A percentile compares a stretch with the other conserved stretches of the same genome.
phyloP scores from a whole-genome alignment of 768 basidiomycete species.

The Suillus variegatus region DNA sequence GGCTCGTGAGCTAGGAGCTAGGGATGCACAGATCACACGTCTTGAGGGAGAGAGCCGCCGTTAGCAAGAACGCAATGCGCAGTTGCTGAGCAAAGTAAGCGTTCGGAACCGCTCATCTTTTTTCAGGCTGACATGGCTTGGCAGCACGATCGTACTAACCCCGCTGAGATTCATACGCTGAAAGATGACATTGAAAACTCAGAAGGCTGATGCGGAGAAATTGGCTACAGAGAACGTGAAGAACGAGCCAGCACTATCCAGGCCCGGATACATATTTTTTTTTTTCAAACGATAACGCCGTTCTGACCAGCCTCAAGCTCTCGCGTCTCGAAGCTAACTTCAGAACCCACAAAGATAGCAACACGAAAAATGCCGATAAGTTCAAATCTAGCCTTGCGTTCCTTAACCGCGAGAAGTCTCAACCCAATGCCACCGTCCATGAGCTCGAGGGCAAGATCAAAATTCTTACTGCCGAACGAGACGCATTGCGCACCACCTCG shows the following conservation, averaged over 20 bases:
- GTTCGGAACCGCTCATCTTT: background rate
- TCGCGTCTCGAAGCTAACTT: conserved; percentile 45
- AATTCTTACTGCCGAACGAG: conserved; percentile 29
- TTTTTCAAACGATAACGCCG: background rate
- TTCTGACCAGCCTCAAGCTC: conserved; percentile 30
- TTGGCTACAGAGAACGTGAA: conserved; percentile 29
- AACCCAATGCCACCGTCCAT: conserved; percentile 28
- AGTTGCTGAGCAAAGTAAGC: conserved; percentile 76
- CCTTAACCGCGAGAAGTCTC: conserved; percentile 30
- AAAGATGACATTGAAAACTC: conserved; percentile 68
- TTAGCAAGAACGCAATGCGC: conserved; percentile 84
- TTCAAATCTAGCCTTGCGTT: conserved; percentile 26
- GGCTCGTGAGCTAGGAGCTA: conserved; percentile 67
- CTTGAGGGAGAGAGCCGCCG: conserved; percentile 75
- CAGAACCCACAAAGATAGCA: conserved; percentile 34
- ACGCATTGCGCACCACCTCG: conserved; percentile 22
- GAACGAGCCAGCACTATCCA: conserved; percentile 31
- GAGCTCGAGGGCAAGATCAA: conserved; percentile 30
- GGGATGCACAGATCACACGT: conserved; percentile 62
- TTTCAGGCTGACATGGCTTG: conserved; percentile 6
- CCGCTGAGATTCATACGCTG: conserved; percentile 77
- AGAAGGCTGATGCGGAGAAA: conserved; percentile 39
- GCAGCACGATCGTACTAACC: conserved; percentile 88
- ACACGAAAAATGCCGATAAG: conserved; percentile 13
- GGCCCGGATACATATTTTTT: conserved; percentile 31